A percentile compares a stretch with the other conserved stretches of the same genome.
phyloP scores from a whole-genome alignment of 192 early-diverging fungal genomes.

The Backusella psychrophila region DNA sequence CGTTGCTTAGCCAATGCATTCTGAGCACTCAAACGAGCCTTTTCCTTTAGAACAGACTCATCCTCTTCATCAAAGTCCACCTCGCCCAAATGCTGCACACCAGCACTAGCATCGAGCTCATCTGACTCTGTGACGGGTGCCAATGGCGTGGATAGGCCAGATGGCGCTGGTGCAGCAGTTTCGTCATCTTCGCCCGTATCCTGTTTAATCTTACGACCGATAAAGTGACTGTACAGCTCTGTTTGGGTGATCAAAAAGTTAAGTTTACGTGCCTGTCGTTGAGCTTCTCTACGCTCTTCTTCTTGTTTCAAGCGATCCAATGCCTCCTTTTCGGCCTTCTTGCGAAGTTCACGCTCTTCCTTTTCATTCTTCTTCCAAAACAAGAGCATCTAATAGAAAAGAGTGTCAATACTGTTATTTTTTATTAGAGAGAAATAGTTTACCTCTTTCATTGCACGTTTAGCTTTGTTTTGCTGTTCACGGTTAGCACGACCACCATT shows the following conservation, averaged over 20 bases:
- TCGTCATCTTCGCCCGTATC: slow-evolving; percentile 34
- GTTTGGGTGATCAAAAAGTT: slow-evolving; percentile 93
- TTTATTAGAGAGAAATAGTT: slow-evolving; percentile 22
- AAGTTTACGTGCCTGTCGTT: slow-evolving; percentile 84
- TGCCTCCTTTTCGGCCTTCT: slow-evolving; percentile 86
- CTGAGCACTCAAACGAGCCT: slow-evolving; percentile 73
- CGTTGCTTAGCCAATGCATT: slow-evolving; percentile 73
- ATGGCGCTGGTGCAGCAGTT: slow-evolving; percentile 18
- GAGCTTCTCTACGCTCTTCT: slow-evolving; percentile 79
- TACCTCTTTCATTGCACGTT: slow-evolving; percentile 59
- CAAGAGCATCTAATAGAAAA: slow-evolving; percentile 59
- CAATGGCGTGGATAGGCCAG: slow-evolving; percentile 4
- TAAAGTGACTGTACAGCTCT: slow-evolving; percentile 90
- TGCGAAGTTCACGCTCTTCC: slow-evolving; percentile 86
- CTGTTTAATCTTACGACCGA: slow-evolving; percentile 72
- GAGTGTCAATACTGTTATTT: not conserved
- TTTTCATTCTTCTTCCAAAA: slow-evolving; percentile 93
- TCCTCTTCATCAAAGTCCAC: slow-evolving; percentile 81
- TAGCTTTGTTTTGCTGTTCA: slow-evolving; percentile 61
- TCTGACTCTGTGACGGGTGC: not conserved
- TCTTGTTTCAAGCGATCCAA: slow-evolving; percentile 72
- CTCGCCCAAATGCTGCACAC: slow-evolving; percentile 39
- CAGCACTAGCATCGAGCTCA: slow-evolving; percentile 15
- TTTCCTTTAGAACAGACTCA: slow-evolving; percentile 64
- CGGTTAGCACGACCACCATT: slow-evolving; percentile 54